A percentile compares a stretch with the other conserved stretches of the same genome.
Evolutionary conservation across 371 early-diverging fungal species (phyloP).

Genomic region (Blakeslea trispora): DNA sequence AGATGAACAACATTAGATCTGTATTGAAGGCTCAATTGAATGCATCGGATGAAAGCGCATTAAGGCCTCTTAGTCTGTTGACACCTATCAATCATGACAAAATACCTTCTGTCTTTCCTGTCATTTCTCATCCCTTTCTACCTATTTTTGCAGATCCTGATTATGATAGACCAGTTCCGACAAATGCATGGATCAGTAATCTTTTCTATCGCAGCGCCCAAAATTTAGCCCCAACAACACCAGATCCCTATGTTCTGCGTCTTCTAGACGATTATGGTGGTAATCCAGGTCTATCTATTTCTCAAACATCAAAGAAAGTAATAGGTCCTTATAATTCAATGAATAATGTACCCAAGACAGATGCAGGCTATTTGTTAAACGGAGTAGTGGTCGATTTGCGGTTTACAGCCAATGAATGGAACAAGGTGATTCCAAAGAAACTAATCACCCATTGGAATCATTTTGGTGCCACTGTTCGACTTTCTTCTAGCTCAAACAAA

Average conservation of each 20-base stretch:
- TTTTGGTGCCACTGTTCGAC: conserved; percentile 32
- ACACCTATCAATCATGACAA: not conserved
- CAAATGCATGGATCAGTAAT: conserved; percentile 53
- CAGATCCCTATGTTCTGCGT: conserved; percentile 50
- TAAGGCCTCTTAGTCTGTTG: no score
- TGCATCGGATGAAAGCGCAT: no score
- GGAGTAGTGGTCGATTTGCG: conserved; percentile 42
- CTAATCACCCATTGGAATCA: conserved; percentile 40
- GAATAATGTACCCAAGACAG: conserved; percentile 43
- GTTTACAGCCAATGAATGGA: conserved; percentile 44
- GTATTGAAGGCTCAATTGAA: no score
- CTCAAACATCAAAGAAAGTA: conserved; percentile 29
- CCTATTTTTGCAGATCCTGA: conserved; percentile 35
- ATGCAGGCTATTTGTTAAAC: conserved; percentile 45
- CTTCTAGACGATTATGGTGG: conserved; percentile 46
- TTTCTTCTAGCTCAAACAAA: conserved; percentile 10
- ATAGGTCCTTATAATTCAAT: conserved; percentile 37
- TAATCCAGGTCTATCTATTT: conserved; percentile 44
- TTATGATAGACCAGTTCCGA: conserved; percentile 42
- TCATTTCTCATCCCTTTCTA: conserved; percentile 36
- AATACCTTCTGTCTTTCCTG: conserved; percentile 20
- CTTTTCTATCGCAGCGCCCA: conserved; percentile 47
- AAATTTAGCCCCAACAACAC: conserved; percentile 43
- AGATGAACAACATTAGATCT: no score
- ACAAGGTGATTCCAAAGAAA: conserved; percentile 13